These are phyloP conservation scores for Fusarium veterinarium DNA, from an alignment of 2,329 filamentous ascomycete genomes.

Conservation along the genomic window DNA sequence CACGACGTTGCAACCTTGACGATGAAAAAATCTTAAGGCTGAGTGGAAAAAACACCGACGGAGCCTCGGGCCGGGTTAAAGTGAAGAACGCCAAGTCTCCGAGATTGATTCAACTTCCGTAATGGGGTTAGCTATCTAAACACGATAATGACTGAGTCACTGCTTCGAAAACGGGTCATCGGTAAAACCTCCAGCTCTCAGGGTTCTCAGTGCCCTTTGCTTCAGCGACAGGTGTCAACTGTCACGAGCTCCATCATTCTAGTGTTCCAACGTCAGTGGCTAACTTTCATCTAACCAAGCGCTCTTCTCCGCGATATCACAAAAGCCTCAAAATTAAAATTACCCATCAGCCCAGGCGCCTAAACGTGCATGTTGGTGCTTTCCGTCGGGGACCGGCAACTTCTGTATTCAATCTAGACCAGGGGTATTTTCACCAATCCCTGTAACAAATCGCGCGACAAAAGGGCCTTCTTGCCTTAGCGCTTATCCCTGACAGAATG, in stretches of 20 bases:
- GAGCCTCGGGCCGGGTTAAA: background rate
- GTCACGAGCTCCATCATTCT: background rate
- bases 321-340: constrained; percentile 10
- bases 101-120: constrained; percentile 11
- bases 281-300: background rate
- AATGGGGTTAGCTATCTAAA: constrained; percentile 5
- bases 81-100: constrained; percentile 3
- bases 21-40: background rate
- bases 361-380: background rate
- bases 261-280: constrained; percentile 7
- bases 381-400: constrained; percentile 4
- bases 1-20: background rate
- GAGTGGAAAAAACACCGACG: background rate
- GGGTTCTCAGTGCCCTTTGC: background rate
- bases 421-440: constrained; percentile 8
- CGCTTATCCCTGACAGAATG: background rate
- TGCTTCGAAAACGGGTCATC: constrained; percentile 11
- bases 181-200: background rate
- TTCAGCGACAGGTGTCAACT: background rate
- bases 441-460: constrained; percentile 16
- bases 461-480: constrained; percentile 24
- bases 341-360: constrained; percentile 1
- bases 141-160: background rate
- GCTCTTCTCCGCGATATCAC: background rate
- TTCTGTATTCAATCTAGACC: constrained; percentile 25